Evolutionary conservation across 495 filamentous ascomycete genomes (phyloP).

Genomic region (Xylaria telfairii): DNA sequence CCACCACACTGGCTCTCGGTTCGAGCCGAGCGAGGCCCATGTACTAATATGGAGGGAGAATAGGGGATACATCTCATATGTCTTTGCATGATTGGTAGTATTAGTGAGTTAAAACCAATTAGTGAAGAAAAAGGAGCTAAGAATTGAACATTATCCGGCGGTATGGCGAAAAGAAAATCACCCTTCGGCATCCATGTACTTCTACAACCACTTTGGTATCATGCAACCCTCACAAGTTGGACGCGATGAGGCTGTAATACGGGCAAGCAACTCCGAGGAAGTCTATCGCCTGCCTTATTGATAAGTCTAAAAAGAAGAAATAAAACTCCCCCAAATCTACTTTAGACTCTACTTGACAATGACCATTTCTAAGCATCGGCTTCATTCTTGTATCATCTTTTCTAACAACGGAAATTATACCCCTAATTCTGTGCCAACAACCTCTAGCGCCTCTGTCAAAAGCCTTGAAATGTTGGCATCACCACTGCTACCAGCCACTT

Average conservation of each 20-base stretch:
- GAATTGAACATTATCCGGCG: constrained; percentile 29
- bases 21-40: constrained; percentile 5
- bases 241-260: background rate
- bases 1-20: background rate
- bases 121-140: constrained; percentile 1
- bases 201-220: background rate
- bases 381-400: background rate
- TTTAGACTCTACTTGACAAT: background rate
- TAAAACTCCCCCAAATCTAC: constrained; percentile 10
- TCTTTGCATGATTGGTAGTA: background rate
- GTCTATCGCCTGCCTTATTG: background rate
- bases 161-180: constrained; percentile 14
- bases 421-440: constrained; percentile 72
- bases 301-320: background rate
- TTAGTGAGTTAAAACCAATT: background rate
- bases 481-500: constrained; percentile 67
- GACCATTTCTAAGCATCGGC: background rate
- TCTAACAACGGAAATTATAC: constrained; percentile 28
- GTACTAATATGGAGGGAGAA: constrained; percentile 11
- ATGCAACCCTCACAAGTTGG: background rate
- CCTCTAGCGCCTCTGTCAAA: constrained; percentile 64
- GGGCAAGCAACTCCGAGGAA: background rate
- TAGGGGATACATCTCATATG: constrained; percentile 1
- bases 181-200: constrained; percentile 12
- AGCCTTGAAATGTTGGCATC: constrained; percentile 66